phyloP scores from a whole-genome alignment of 1,284 basidiomycete genomes.

The Neonothopanus nambi region DNA sequence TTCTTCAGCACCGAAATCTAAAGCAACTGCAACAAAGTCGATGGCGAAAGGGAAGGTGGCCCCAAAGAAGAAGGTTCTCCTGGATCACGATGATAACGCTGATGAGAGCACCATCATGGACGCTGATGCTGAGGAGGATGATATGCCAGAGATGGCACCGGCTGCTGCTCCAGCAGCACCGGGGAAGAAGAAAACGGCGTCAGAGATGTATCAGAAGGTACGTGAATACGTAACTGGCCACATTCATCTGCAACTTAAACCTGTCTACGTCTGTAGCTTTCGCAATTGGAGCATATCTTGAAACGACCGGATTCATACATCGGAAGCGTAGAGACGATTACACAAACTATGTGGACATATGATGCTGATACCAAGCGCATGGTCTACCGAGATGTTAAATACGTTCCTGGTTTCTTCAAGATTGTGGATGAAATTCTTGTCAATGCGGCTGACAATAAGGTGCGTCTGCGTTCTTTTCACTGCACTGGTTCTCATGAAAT shows the following conservation, averaged over 20 bases:
- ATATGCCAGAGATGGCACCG: slow-evolving; percentile 43
- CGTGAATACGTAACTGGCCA: slow-evolving; percentile 20
- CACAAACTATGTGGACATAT: slow-evolving; percentile 89
- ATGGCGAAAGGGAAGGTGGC: slow-evolving; percentile 39
- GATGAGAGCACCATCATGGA: slow-evolving; percentile 44
- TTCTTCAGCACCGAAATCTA: slow-evolving; percentile 33
- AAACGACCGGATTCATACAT: slow-evolving; percentile 99
- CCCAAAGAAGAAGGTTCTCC: slow-evolving; percentile 74
- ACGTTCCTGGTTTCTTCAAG: slow-evolving; percentile 98
- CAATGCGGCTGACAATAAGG: slow-evolving; percentile 99
- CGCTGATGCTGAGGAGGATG: slow-evolving; percentile 40
- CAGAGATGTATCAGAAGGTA: slow-evolving; percentile 93
- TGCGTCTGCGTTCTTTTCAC: slow-evolving; percentile 29
- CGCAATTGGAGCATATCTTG: slow-evolving; percentile 95
- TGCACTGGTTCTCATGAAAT: background rate
- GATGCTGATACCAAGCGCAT: slow-evolving; percentile 81
- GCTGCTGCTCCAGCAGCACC: slow-evolving; percentile 29
- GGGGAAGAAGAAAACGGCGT: slow-evolving; percentile 80
- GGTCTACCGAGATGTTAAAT: slow-evolving; percentile 82
- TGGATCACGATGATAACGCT: slow-evolving; percentile 61
- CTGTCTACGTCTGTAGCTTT: slow-evolving; percentile 58
- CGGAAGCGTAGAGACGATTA: slow-evolving; percentile 87
- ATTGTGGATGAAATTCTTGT: slow-evolving; percentile 99
- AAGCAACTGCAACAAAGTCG: slow-evolving; percentile 34
- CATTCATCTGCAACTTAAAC: background rate